Conservation (phyloP, 1,284 basidiomycete species). For the Chalciporus sp. region DNA sequence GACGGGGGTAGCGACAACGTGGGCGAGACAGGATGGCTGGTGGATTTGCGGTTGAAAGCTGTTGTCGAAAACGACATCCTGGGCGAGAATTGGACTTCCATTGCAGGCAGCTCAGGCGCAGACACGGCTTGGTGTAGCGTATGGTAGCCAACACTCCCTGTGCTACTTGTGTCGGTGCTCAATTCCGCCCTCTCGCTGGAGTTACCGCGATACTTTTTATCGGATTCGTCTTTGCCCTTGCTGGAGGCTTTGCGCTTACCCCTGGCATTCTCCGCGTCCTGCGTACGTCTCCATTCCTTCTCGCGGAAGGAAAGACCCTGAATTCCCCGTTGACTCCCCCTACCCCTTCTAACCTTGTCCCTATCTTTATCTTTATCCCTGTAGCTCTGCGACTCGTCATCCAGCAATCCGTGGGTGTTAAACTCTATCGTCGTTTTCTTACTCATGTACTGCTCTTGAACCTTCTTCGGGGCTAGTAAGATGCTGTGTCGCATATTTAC, state of each 20-base stretch:
- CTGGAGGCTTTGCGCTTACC: slow-evolving; percentile 25
- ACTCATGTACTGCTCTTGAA: slow-evolving; percentile 76
- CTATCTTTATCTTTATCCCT: slow-evolving; percentile 12
- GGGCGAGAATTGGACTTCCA: slow-evolving; percentile 22
- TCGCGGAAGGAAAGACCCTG: slow-evolving; percentile 19
- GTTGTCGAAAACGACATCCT: slow-evolving; percentile 22
- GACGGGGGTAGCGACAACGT: slow-evolving; percentile 15
- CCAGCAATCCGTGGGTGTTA: slow-evolving; percentile 65
- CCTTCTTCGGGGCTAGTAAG: slow-evolving; percentile 66
- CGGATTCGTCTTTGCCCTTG: slow-evolving; percentile 23
- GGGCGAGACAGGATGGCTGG: slow-evolving; percentile 27
- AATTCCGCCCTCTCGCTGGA: slow-evolving; percentile 32
- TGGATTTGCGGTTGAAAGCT: slow-evolving; percentile 9
- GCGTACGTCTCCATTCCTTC: slow-evolving; percentile 20
- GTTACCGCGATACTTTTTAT: slow-evolving; percentile 18
- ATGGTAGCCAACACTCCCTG: slow-evolving; percentile 26
- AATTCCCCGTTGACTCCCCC: slow-evolving; percentile 12
- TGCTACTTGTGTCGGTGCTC: slow-evolving; percentile 33
- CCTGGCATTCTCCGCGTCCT: slow-evolving; percentile 21
- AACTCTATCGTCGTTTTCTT: slow-evolving; percentile 74
- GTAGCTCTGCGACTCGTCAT: slow-evolving; percentile 38
- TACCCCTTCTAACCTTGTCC: neutral
- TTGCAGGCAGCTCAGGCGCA: slow-evolving; percentile 6
- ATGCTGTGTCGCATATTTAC: slow-evolving; percentile 52
- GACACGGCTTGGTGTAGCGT: slow-evolving; percentile 12